Evolutionary conservation across 1,139 yeast species (phyloP).

Genomic region (Tardiomyces depauwii): DNA sequence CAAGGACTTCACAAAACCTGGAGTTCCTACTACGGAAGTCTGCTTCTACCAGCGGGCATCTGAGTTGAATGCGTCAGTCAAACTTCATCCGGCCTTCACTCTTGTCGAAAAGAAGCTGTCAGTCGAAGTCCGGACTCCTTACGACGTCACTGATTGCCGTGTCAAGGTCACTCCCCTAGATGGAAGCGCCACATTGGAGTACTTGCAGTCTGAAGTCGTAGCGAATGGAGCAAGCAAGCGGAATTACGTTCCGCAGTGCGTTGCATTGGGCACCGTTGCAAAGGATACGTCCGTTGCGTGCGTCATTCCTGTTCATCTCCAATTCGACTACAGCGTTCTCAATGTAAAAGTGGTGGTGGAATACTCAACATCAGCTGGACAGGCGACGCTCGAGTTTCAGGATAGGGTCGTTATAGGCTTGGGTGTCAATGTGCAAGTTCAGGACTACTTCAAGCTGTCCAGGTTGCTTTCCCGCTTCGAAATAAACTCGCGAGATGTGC

Average conservation of each 20-base stretch:
- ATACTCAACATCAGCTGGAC: constrained; percentile 17
- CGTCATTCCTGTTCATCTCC: constrained; percentile 11
- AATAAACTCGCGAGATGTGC: constrained; percentile 44
- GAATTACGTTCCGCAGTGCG: neutral
- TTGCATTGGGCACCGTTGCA: neutral
- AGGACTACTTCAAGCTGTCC: constrained; percentile 41
- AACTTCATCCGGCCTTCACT: neutral
- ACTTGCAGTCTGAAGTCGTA: neutral
- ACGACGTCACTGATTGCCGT: neutral
- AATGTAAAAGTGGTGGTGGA: constrained; percentile 25
- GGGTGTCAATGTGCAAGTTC: constrained; percentile 58
- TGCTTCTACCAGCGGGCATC: neutral
- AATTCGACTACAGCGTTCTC: constrained; percentile 11
- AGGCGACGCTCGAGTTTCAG: constrained; percentile 17
- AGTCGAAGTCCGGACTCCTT: neutral
- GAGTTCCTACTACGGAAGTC: neutral
- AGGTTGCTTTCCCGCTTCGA: constrained; percentile 52
- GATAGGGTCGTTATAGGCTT: constrained; percentile 38
- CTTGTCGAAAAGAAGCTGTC: neutral
- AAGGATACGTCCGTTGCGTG: constrained; percentile 4
- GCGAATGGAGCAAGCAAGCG: neutral
- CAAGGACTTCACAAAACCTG: constrained; percentile 2
- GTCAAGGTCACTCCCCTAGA: neutral
- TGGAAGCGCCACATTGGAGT: neutral
- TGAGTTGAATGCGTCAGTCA: neutral